A percentile compares a stretch with the other conserved stretches of the same genome.
Evolutionary conservation across 306 rosid species (phyloP).

Genomic region (Glycine tomentella): DNA sequence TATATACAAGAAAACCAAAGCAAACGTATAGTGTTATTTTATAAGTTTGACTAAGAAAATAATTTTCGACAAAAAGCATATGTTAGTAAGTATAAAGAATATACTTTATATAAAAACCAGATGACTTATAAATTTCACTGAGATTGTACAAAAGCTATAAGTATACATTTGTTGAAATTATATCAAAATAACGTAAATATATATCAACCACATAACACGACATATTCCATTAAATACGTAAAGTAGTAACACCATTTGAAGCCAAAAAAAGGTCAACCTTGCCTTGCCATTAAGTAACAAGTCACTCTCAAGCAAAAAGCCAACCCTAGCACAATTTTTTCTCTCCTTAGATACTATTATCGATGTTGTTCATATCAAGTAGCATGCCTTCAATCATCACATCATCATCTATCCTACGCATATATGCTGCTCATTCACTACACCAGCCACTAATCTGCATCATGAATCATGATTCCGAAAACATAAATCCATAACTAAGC

Average conservation of each 20-base stretch:
- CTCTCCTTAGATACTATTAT: not conserved
- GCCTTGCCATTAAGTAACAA: conserved; percentile 18
- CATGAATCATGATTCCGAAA: not conserved
- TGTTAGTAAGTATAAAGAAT: conserved; percentile 49
- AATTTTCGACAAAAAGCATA: conserved; percentile 54
- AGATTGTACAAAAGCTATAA: conserved; percentile 20
- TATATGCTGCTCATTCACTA: conserved; percentile 20
- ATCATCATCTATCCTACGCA: not conserved
- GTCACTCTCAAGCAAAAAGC: conserved; percentile 21
- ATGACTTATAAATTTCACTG: conserved; percentile 30
- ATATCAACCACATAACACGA: conserved; percentile 3
- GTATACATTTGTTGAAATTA: conserved; percentile 28
- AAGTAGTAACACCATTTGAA: conserved; percentile 34
- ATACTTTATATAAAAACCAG: conserved; percentile 36
- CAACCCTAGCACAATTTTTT: not conserved
- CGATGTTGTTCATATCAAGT: not conserved
- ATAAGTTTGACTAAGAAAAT: conserved; percentile 66
- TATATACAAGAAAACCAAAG: conserved; percentile 68
- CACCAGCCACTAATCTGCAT: not conserved
- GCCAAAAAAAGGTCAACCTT: conserved; percentile 15
- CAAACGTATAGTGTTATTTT: conserved; percentile 67
- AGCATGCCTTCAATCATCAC: conserved; percentile 8
- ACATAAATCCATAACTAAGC: conserved; percentile 15
- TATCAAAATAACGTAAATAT: conserved; percentile 40
- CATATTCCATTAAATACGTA: conserved; percentile 38